phyloP scores from a whole-genome alignment of 495 filamentous ascomycete species.

The Xeromyces bisporus region DNA sequence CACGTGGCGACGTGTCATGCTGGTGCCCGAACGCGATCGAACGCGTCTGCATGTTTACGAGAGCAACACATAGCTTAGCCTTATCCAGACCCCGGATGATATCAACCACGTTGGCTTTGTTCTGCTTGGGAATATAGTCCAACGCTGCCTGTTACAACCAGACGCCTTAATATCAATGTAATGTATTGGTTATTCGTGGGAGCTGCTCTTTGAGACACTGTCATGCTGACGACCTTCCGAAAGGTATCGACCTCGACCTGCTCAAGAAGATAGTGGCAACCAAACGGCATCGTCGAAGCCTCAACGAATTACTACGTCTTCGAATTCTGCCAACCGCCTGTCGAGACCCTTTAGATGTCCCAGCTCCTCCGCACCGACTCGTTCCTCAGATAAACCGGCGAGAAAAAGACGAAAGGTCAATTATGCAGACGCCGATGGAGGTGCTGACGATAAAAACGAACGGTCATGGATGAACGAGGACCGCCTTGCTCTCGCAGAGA shows the following conservation, averaged over 20 bases:
- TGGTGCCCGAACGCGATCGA: neutral
- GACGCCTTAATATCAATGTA: too few species aligned
- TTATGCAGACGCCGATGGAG: slow-evolving; percentile 68
- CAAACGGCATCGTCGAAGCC: slow-evolving; percentile 23
- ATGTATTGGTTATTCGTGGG: neutral
- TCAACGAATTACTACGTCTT: slow-evolving; percentile 15
- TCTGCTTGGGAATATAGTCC: too few species aligned
- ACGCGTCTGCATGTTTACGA: neutral
- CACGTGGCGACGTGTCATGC: neutral
- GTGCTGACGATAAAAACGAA: slow-evolving; percentile 45
- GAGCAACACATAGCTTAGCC: too few species aligned
- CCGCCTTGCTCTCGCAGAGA: slow-evolving; percentile 65
- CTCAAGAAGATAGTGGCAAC: slow-evolving; percentile 14
- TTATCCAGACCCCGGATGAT: too few species aligned
- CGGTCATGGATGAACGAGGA: slow-evolving; percentile 83
- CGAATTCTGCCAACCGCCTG: slow-evolving; percentile 51
- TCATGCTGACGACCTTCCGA: slow-evolving; percentile 2
- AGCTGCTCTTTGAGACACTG: neutral
- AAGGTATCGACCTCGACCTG: slow-evolving; percentile 30
- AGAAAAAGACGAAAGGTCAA: slow-evolving; percentile 81
- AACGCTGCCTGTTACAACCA: too few species aligned
- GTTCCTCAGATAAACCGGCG: slow-evolving; percentile 63
- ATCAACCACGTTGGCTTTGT: neutral
- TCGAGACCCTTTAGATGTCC: slow-evolving; percentile 87
- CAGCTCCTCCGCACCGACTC: slow-evolving; percentile 52